phyloP scores from a whole-genome alignment of 129 eudicot genomes.

The Saussurea involucrata region DNA sequence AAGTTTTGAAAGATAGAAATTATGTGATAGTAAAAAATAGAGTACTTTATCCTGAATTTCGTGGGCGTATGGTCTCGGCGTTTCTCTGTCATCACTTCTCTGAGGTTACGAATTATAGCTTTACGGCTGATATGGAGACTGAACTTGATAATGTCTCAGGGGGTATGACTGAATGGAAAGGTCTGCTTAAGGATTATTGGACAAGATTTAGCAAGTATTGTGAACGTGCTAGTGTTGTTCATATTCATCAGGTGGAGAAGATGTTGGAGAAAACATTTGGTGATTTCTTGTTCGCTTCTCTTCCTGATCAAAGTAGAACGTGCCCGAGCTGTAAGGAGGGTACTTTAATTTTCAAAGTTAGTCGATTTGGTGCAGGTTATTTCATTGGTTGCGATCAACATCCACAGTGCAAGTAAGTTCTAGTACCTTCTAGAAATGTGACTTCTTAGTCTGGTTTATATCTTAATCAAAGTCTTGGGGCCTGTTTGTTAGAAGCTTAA shows the following conservation, averaged over 20 bases:
- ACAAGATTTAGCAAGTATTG: constrained; percentile 86
- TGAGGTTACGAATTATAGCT: constrained; percentile 86
- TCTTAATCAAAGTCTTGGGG: neutral
- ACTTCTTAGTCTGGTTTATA: neutral
- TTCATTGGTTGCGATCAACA: constrained; percentile 95
- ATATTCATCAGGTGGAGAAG: constrained; percentile 93
- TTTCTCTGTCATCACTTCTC: constrained; percentile 80
- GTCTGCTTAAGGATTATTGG: constrained; percentile 90
- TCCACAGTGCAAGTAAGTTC: constrained; percentile 92
- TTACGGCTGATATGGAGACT: constrained; percentile 98
- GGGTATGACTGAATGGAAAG: constrained; percentile 96
- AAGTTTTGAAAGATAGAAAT: constrained; percentile 82
- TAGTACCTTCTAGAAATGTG: neutral
- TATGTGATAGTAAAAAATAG: constrained; percentile 64
- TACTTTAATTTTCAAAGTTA: constrained; percentile 75
- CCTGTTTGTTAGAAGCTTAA: neutral
- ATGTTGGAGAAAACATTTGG: constrained; percentile 92
- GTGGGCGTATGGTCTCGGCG: constrained; percentile 98
- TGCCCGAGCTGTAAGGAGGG: constrained; percentile 90
- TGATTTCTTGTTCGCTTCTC: constrained; percentile 64
- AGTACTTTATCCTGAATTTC: constrained; percentile 72
- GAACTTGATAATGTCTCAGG: constrained; percentile 97
- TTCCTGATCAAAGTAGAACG: constrained; percentile 67
- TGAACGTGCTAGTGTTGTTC: constrained; percentile 60
- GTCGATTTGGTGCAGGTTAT: constrained; percentile 86